Evolutionary conservation across 306 rosid species (phyloP).

Genomic region (Cotoneaster glaucophyllus): DNA sequence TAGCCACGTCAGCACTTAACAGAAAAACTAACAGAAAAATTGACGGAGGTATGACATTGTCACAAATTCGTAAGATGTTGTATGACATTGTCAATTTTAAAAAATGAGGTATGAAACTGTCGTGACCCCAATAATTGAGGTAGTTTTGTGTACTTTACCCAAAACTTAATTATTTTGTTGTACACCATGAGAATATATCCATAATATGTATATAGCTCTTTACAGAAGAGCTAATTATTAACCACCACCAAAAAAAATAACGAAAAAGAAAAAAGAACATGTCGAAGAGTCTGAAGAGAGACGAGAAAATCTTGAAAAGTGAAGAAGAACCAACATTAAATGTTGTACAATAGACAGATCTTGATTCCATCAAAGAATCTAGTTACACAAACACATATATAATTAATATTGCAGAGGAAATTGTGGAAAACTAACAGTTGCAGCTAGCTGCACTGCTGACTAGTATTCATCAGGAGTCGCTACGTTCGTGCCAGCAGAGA

Average conservation of each 20-base stretch:
- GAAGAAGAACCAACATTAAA: neutral
- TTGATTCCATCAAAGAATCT: neutral
- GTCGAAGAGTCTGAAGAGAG: neutral
- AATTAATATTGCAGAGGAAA: neutral
- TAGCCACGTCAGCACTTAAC: too few relatives aligned
- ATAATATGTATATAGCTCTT: neutral
- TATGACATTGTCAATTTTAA: too few relatives aligned
- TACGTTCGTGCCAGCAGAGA: too few relatives aligned
- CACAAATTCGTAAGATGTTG: too few relatives aligned
- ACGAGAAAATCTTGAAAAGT: too few relatives aligned
- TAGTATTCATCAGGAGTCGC: neutral
- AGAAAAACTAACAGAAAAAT: too few relatives aligned
- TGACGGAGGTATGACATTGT: too few relatives aligned
- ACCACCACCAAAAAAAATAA: neutral
- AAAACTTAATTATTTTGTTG: neutral
- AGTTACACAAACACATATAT: constrained; percentile 7
- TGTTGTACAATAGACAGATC: neutral
- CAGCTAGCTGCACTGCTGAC: neutral
- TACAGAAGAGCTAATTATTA: too few relatives aligned
- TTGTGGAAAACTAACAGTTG: neutral
- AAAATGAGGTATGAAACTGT: too few relatives aligned
- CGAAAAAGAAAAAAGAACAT: neutral
- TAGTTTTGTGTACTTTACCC: too few relatives aligned
- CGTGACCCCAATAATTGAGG: too few relatives aligned
- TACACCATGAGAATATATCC: neutral